Evolutionary conservation across 441 rosid species (phyloP), one percentile per base, ranked within the genome.

Genomic region (Mallotus repandus): DNA sequence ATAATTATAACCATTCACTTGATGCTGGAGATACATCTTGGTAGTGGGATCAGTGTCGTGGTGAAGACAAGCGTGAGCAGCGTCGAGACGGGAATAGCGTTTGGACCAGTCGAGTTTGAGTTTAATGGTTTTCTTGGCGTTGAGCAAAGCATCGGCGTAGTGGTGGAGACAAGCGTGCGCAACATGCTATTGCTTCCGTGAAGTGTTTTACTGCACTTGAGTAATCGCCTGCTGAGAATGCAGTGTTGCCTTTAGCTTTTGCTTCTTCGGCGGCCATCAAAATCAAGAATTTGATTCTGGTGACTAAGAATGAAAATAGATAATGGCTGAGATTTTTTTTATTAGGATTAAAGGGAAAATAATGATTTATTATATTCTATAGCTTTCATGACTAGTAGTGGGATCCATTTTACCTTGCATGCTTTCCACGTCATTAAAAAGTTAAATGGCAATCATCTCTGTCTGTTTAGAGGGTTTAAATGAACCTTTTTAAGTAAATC

Each of bases 11-110:
- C 91, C 87, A 77, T 91, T 91, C 69, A 67, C 67, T 76, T 95
- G 97, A 81, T 92, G 93, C 85, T 89, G 86, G 74, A 95, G 76
- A 73, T 66, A 95, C 38, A 35, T 70, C 80, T 96, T 87, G 19
- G 98, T 90, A 4, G 83, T 52, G 4, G 98, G 90, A 86, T 95
- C 98, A n/a, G n/a, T n/a, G n/a, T n/a, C n/a, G n/a, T n/a, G n/a
- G n/a, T n/a, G n/a, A n/a, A n/a, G n/a, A n/a, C n/a, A n/a, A n/a
- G n/a, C 58, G 96, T 82, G 76, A 68, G 99, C 98, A 0, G 99
- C 98, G 6, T 98, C 99, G 70, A 95, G 89, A 3, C 99, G 87
- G 63, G 97, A 89, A 79, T 91, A 95, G 21, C 98, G 98, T 76
- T 95, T 95, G 45, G 97, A 68, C 98, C 98, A 91, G 73, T 93